Conservation (phyloP, 768 basidiomycete species). For the Chlorophyllum brunneum region DNA sequence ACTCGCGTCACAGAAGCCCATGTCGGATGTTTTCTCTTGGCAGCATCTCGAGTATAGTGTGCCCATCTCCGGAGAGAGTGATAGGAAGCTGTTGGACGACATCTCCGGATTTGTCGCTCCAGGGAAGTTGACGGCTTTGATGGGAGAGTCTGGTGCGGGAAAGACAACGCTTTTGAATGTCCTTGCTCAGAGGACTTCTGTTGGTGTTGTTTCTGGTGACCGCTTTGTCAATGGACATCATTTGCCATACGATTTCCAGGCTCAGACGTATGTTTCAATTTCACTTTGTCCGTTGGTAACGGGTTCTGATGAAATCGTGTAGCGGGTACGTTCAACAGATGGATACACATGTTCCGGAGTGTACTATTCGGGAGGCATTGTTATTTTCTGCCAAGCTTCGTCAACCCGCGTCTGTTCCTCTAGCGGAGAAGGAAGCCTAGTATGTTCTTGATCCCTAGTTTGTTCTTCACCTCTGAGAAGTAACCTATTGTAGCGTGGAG, state of each 20-base stretch:
- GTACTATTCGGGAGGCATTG: conserved; percentile 81
- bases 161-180: conserved; percentile 61
- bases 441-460: conserved; percentile 34
- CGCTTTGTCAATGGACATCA: conserved; percentile 51
- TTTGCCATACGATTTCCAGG: conserved; percentile 54
- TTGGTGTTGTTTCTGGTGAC: conserved; percentile 49
- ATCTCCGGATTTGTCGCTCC: conserved; percentile 81
- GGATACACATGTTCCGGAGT: conserved; percentile 73
- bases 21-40: conserved; percentile 78
- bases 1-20: conserved; percentile 24
- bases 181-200: conserved; percentile 45
- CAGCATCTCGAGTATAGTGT: conserved; percentile 68
- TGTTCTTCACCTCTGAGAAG: background rate
- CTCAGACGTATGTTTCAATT: conserved; percentile 45
- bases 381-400: conserved; percentile 79
- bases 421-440: conserved; percentile 78
- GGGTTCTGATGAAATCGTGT: background rate
- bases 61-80: conserved; percentile 41
- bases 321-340: conserved; percentile 82
- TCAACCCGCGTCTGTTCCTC: conserved; percentile 63
- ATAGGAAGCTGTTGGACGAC: conserved; percentile 56
- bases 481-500: conserved; percentile 30
- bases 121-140: conserved; percentile 76
- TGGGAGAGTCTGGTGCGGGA: conserved; percentile 56
- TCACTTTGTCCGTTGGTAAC: background rate